Base-by-base conservation (phyloP, 2,329 filamentous ascomycete species). In the Fusarium algeriense region DNA sequence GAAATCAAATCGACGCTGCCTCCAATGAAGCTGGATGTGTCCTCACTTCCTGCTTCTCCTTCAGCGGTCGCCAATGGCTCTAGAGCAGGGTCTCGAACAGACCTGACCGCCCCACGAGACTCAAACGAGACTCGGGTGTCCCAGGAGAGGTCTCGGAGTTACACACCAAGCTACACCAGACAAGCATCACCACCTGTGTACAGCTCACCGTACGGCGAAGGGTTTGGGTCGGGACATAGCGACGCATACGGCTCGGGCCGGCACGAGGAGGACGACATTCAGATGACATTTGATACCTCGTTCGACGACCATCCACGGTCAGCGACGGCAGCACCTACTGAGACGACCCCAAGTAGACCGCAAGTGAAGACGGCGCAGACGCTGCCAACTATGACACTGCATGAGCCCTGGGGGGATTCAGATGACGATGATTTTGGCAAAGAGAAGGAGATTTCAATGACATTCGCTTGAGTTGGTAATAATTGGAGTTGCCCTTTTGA, bases 1-100 rank as follows among this genome's bases (percentile, higher is more conserved):
- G 93, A 98, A 82, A 88, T 98, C 64, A 88, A 96, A 80, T 94
- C 92, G 53, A 98, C 95, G 3, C 84, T 98, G 28, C 95, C 95
- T 48, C 93, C 95, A 0, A 97, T 98, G 88, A 96, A 94, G 79
- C 87, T 98, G 62, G 88, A 92, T 67, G 75, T 91, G 35, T 76
- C 81, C 2, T 78, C 82, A n/a, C 67, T 76, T 15, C 70, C 77
- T 19, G 52, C 70, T 7, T 71, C 74, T 19, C 71, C 78, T 10
- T 67, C 71, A 6, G 69, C 65, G 9, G 74, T 76, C 11, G 62
- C 49, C n/a, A 63, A 71, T 43, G 61, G 66, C 58, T 67, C 72
- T 19, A 69, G 67, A 40, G 60, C 52, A n/a, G 60, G 62, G 43
- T 67, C 73, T 23, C 73, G 72, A 40, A 64, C 59, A 20, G 69